These are phyloP conservation scores for Testicularia cyperi DNA, from an alignment of 1,284 basidiomycete genomes.

Conservation along the genomic window DNA sequence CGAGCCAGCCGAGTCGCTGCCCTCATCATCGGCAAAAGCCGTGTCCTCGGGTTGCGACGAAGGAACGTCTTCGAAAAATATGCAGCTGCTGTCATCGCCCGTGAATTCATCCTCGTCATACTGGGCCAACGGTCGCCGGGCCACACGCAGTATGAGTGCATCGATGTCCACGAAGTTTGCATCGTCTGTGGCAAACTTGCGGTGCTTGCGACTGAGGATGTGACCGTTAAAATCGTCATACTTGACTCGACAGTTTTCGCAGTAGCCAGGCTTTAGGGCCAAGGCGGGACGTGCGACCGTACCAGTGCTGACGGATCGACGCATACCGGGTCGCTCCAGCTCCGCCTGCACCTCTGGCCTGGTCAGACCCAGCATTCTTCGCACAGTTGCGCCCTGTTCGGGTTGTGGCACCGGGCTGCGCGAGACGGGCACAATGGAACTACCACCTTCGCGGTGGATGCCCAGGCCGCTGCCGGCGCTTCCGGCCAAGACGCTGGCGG, in stretches of 20 bases:
- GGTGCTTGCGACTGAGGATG: slow-evolving; percentile 73
- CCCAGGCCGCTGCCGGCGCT: slow-evolving; percentile 33
- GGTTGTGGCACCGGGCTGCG: background rate
- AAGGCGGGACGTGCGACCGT: slow-evolving; percentile 59
- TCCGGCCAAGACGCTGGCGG: slow-evolving; percentile 30
- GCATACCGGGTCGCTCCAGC: slow-evolving; percentile 1
- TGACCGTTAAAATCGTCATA: slow-evolving; percentile 93
- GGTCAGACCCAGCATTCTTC: slow-evolving; percentile 44
- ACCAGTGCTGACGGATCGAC: slow-evolving; percentile 36
- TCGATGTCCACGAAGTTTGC: slow-evolving; percentile 83
- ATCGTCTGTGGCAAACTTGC: slow-evolving; percentile 79
- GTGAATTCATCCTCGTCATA: background rate
- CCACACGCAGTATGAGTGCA: slow-evolving; percentile 72
- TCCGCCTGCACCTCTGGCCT: background rate
- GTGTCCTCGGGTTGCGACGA: slow-evolving; percentile 32
- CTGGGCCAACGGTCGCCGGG: slow-evolving; percentile 37
- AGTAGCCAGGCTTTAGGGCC: slow-evolving; percentile 92
- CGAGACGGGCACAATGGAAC: slow-evolving; percentile 7
- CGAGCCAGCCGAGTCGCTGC: slow-evolving; percentile 22
- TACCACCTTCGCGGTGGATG: slow-evolving; percentile 24
- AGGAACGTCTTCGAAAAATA: slow-evolving; percentile 24
- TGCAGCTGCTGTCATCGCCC: background rate
- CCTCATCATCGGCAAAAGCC: slow-evolving; percentile 16
- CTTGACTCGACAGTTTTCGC: slow-evolving; percentile 90
- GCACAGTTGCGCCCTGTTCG: slow-evolving; percentile 37